Conservation (phyloP, 2,329 filamentous ascomycete genomes). For the Trichoderma sp. region DNA sequence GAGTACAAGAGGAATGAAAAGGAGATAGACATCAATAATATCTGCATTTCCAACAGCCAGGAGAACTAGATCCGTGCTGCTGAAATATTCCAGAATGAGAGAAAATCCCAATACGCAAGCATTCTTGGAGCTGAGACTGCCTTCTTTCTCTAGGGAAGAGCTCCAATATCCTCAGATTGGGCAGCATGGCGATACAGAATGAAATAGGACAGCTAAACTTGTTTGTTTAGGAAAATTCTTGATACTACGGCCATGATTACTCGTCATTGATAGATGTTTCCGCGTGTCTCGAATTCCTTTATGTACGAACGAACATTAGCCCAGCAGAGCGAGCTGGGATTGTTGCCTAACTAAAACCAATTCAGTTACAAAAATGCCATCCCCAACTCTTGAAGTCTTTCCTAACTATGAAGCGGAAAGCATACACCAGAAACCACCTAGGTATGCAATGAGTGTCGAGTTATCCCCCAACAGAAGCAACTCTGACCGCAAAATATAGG, state of each 20-base stretch:
- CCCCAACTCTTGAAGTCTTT: background rate
- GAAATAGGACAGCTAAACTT: background rate
- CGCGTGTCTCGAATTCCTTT: no score
- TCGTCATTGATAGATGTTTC: background rate
- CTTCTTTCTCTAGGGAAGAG: background rate
- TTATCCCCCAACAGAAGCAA: background rate
- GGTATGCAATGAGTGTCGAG: background rate
- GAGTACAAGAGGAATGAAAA: background rate
- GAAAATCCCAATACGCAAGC: background rate
- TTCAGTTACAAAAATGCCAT: no score
- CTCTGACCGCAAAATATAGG: background rate
- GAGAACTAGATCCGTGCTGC: no score
- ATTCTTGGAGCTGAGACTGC: background rate
- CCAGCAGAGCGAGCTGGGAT: fast-evolving
- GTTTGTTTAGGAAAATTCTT: background rate
- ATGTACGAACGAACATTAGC: no score
- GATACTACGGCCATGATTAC: background rate
- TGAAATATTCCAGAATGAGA: background rate
- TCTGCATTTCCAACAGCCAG: no score
- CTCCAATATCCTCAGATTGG: background rate
- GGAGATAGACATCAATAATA: no score
- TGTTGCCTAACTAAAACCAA: no score
- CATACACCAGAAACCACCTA: background rate
- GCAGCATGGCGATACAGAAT: background rate
- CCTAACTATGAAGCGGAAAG: background rate